These are phyloP conservation scores for Globisporangium acanthophoron DNA, from an alignment of 352 stramenopile species.

Conservation along the genomic window DNA sequence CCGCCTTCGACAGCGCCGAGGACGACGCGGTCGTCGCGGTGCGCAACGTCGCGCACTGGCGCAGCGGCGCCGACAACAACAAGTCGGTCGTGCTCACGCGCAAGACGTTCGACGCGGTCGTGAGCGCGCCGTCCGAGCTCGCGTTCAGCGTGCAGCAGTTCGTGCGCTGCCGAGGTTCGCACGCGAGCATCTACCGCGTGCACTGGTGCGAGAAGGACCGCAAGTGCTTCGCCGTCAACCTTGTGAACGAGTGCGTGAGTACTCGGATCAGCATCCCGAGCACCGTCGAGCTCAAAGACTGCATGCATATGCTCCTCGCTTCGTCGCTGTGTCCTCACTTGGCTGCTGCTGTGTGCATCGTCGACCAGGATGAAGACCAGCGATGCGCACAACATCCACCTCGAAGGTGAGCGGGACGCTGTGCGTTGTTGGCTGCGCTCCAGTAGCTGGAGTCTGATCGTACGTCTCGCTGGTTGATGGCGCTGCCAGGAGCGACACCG, in stretches of 20 bases:
- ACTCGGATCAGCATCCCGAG: neutral
- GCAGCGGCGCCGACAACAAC: slow-evolving; percentile 29
- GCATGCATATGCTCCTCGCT: too few species aligned
- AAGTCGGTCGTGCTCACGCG: slow-evolving; percentile 58
- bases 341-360: neutral
- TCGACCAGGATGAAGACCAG: slow-evolving; percentile 1
- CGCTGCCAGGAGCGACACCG: neutral
- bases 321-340: neutral
- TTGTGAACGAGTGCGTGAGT: slow-evolving; percentile 60
- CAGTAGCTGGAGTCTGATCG: neutral
- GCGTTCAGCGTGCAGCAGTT: slow-evolving; percentile 66
- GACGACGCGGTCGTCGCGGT: slow-evolving; percentile 50
- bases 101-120: slow-evolving; percentile 47
- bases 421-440: neutral
- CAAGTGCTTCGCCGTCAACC: slow-evolving; percentile 66
- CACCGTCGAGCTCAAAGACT: too few species aligned
- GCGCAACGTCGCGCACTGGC: slow-evolving; percentile 50
- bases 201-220: slow-evolving; percentile 45
- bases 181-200: slow-evolving; percentile 68
- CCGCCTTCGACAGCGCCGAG: slow-evolving; percentile 1
- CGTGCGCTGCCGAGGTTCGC: slow-evolving; percentile 56
- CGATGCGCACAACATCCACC: neutral
- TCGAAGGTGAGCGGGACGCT: neutral
- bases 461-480: neutral
- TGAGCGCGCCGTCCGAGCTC: slow-evolving; percentile 51